Percentiles rank a stretch among this genome's conserved stretches.
Evolutionary conservation across 768 basidiomycete genomes (phyloP).

Genomic region (Pisolithus marmoratus): DNA sequence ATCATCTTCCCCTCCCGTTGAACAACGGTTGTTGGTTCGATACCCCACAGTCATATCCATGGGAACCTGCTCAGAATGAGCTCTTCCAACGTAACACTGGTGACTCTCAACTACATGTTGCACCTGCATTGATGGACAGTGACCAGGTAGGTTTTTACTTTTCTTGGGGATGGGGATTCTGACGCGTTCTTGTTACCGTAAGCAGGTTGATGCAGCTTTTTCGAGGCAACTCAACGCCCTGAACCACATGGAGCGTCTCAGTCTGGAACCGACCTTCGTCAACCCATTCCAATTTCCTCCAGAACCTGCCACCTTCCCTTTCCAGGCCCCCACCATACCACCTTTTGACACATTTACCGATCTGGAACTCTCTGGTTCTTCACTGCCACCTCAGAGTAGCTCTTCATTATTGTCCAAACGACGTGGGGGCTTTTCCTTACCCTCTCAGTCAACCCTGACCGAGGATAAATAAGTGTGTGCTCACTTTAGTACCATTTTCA

Average conservation of each 20-base stretch:
- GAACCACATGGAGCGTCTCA: slow-evolving; percentile 12
- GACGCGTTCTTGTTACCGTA: background rate
- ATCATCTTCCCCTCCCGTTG: background rate
- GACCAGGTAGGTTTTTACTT: background rate
- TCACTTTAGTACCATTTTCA: too few relatives aligned
- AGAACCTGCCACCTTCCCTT: background rate
- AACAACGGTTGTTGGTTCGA: slow-evolving; percentile 10
- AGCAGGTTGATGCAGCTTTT: background rate
- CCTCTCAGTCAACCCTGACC: too few relatives aligned
- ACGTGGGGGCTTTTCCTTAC: background rate
- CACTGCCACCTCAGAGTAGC: background rate
- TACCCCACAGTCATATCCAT: slow-evolving; percentile 5
- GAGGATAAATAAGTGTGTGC: too few relatives aligned
- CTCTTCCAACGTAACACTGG: background rate
- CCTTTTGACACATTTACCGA: background rate
- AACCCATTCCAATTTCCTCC: slow-evolving; percentile 16
- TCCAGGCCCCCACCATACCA: background rate
- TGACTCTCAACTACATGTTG: background rate
- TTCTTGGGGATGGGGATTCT: background rate
- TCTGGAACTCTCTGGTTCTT: background rate
- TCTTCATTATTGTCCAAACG: background rate
- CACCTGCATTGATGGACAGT: background rate
- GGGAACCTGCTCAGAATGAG: background rate
- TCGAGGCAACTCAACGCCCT: background rate
- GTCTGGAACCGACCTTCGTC: slow-evolving; percentile 14